phyloP scores from a whole-genome alignment of 73 alveolate species.

The Blepharisma japonicum region DNA sequence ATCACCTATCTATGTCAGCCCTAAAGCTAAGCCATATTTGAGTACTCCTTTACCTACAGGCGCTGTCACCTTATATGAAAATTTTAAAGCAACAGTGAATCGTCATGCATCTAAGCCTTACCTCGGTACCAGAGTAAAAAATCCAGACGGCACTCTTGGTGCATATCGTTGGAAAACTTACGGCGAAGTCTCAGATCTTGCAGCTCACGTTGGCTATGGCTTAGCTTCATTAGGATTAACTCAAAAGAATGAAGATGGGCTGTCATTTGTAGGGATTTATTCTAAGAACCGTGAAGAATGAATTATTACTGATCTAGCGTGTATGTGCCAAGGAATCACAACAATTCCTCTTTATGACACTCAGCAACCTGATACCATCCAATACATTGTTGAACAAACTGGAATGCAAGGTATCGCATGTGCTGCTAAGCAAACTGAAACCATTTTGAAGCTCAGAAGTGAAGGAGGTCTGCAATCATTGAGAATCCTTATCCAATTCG shows the following conservation, averaged over 20 bases:
- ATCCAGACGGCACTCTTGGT: neutral
- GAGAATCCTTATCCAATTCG: neutral
- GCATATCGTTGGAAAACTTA: conserved; percentile 1
- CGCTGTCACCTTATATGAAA: conserved; percentile 13
- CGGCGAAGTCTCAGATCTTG: neutral
- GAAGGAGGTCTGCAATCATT: neutral
- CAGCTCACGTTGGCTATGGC: neutral
- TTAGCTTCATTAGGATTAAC: neutral
- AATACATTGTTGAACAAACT: conserved; percentile 14
- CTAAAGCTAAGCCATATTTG: conserved; percentile 10
- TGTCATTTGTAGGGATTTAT: conserved; percentile 58
- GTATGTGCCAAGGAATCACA: conserved; percentile 44
- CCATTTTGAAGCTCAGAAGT: neutral
- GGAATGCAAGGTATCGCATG: neutral
- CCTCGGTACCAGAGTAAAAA: conserved; percentile 46
- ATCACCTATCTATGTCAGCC: neutral
- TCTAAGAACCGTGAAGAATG: conserved; percentile 73
- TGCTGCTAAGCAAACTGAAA: neutral
- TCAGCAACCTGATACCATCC: neutral
- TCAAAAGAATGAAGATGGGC: conserved; percentile 10
- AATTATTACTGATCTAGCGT: conserved; percentile 61
- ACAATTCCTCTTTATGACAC: conserved; percentile 72
- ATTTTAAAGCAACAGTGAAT: neutral
- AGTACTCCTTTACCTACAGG: neutral
- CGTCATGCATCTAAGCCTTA: neutral